A percentile compares a stretch with the other conserved stretches of the same genome.
Evolutionary conservation across 306 rosid species (phyloP).

Genomic region (Vigna trinervia): DNA sequence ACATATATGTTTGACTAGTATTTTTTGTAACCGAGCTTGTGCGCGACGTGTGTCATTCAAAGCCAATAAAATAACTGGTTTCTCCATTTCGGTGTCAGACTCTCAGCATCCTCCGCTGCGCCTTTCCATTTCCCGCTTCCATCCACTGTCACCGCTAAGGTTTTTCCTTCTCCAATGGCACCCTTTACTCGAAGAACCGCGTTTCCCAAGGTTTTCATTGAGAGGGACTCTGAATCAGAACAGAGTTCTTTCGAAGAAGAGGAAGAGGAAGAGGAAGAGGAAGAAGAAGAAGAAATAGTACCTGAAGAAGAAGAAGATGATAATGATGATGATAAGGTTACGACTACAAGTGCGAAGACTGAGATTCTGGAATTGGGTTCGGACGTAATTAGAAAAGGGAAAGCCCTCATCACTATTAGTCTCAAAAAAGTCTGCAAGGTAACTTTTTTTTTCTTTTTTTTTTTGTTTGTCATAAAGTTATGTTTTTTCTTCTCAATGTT

Average conservation of each 20-base stretch:
- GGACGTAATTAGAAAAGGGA: slow-evolving; percentile 62
- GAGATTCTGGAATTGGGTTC: slow-evolving; percentile 51
- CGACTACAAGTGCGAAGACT: slow-evolving; percentile 36
- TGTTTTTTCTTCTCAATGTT: not conserved
- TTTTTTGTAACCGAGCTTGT: not conserved
- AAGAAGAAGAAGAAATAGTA: slow-evolving; percentile 30
- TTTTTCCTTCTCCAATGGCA: slow-evolving; percentile 52
- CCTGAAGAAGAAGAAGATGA: slow-evolving; percentile 30
- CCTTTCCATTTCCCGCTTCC: slow-evolving; percentile 39
- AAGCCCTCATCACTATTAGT: slow-evolving; percentile 62
- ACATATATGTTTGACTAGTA: too few relatives aligned
- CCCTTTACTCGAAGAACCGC: slow-evolving; percentile 65
- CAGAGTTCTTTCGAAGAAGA: slow-evolving; percentile 74
- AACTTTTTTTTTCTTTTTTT: not conserved
- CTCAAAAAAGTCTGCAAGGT: slow-evolving; percentile 94
- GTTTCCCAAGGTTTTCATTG: slow-evolving; percentile 72
- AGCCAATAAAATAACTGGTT: not conserved
- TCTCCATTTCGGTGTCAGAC: not conserved
- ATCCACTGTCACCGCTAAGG: not conserved
- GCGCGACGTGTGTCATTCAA: slow-evolving; percentile 3
- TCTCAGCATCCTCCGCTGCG: not conserved
- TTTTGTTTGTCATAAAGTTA: not conserved
- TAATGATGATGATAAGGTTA: slow-evolving; percentile 22
- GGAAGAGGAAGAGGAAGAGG: slow-evolving; percentile 14
- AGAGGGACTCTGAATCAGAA: slow-evolving; percentile 80